These are phyloP conservation scores for Sugiyamaella pinicola DNA, from an alignment of 1,139 yeast species.

Conservation along the genomic window DNA sequence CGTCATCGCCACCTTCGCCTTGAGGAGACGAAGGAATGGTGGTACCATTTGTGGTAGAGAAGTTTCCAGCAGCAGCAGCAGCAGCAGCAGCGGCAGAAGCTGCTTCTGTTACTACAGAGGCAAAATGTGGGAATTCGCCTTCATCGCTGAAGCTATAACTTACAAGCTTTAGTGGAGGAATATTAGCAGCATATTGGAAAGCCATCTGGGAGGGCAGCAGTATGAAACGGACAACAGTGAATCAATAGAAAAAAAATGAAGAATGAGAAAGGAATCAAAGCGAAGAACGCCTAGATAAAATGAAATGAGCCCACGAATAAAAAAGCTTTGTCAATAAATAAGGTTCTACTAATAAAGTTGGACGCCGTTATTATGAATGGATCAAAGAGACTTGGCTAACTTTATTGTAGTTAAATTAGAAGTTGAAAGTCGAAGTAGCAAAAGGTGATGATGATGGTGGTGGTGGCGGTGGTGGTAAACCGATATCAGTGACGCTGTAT, in stretches of 20 bases:
- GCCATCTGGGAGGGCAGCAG: slow-evolving; percentile 3
- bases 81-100: slow-evolving; percentile 1
- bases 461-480: too few relatives aligned
- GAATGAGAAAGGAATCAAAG: too few relatives aligned
- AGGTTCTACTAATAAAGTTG: background rate
- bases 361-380: background rate
- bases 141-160: slow-evolving; percentile 15
- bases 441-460: too few relatives aligned
- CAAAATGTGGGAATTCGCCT: slow-evolving; percentile 16
- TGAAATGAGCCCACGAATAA: background rate
- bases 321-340: too few relatives aligned
- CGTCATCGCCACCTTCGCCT: slow-evolving; percentile 35
- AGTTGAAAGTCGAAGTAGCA: too few relatives aligned
- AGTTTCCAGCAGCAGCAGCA: background rate
- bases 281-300: too few relatives aligned
- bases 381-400: background rate
- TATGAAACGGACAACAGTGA: background rate
- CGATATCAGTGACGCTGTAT: too few relatives aligned
- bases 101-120: slow-evolving; percentile 8
- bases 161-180: slow-evolving; percentile 10
- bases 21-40: slow-evolving; percentile 4
- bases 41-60: background rate
- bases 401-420: too few relatives aligned
- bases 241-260: background rate
- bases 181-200: slow-evolving; percentile 3